These are phyloP conservation scores for Phyllosticta citribraziliensis DNA, from an alignment of 2,329 filamentous ascomycete species.

Conservation along the genomic window DNA sequence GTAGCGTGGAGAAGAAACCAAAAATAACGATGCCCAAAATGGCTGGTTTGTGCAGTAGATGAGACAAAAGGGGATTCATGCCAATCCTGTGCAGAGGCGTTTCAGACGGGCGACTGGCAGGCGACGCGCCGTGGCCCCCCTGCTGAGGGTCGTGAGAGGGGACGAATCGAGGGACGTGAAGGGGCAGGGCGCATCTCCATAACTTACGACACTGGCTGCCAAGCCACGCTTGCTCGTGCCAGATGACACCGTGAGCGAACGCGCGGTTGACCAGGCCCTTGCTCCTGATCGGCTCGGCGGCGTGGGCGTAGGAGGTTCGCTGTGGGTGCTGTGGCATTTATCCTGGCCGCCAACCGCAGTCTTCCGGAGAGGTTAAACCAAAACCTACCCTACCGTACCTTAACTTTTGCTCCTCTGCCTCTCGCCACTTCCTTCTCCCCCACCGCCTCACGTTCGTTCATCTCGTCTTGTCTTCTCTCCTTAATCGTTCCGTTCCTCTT, in stretches of 20 bases:
- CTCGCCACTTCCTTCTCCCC: neutral
- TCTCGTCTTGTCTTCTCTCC: neutral
- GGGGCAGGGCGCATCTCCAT: neutral
- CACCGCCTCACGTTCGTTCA: neutral
- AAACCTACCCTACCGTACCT: neutral
- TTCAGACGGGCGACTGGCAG: constrained; percentile 10
- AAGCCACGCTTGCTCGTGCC: neutral
- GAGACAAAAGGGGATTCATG: neutral
- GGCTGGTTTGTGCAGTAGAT: neutral
- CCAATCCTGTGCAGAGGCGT: neutral
- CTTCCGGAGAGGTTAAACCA: neutral
- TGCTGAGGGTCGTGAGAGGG: neutral
- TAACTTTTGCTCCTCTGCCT: neutral
- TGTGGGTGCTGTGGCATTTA: neutral
- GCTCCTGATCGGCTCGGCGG: neutral
- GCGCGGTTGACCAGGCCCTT: neutral
- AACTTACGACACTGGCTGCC: neutral
- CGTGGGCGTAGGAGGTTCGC: neutral
- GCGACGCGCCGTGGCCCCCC: neutral
- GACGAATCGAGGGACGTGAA: neutral
- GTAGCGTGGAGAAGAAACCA: neutral
- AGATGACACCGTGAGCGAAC: neutral
- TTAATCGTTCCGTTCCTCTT: neutral
- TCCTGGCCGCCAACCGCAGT: neutral
- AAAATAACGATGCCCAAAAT: neutral